These are phyloP conservation scores for Pugionium cornutum DNA, from an alignment of 345 rosid genomes.

Conservation along the genomic window DNA sequence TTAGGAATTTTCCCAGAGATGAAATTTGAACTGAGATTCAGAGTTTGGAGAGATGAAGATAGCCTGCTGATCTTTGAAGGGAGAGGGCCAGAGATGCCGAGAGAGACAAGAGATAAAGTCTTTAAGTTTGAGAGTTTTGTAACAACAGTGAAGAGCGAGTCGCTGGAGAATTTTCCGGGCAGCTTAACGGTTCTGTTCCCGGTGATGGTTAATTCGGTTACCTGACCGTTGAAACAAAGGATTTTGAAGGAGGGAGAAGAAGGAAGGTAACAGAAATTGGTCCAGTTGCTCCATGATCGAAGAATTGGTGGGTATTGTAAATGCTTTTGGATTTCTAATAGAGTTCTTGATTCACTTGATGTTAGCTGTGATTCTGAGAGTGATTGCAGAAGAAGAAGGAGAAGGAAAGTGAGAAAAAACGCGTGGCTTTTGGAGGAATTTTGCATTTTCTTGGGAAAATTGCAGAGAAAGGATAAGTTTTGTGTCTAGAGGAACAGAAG, in stretches of 20 bases:
- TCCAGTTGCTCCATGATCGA: conserved; percentile 70
- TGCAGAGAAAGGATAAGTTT: neutral
- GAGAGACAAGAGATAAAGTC: conserved; percentile 64
- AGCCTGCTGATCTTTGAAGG: conserved; percentile 65
- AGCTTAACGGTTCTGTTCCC: conserved; percentile 64
- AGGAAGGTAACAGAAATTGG: conserved; percentile 80
- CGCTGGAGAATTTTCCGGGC: conserved; percentile 60
- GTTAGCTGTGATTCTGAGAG: conserved; percentile 55
- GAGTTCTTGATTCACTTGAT: conserved; percentile 54
- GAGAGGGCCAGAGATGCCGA: conserved; percentile 83
- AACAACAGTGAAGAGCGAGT: conserved; percentile 67
- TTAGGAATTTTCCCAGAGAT: conserved; percentile 64
- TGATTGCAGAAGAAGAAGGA: conserved; percentile 32
- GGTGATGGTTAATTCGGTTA: conserved; percentile 63
- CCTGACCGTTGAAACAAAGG: conserved; percentile 56
- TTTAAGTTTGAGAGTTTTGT: conserved; percentile 68
- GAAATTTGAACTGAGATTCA: conserved; percentile 76
- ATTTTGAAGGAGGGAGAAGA: conserved; percentile 59
- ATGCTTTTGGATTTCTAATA: conserved; percentile 67
- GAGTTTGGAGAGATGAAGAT: conserved; percentile 51
- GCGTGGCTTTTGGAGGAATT: conserved; percentile 11
- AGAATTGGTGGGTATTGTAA: conserved; percentile 71
- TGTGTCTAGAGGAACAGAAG: conserved; percentile 14
- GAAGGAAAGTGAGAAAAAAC: conserved; percentile 34
- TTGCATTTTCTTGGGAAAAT: conserved; percentile 28